These are phyloP conservation scores for Globisporangium recalcitrans DNA, from an alignment of 352 stramenopile species.

Conservation along the genomic window DNA sequence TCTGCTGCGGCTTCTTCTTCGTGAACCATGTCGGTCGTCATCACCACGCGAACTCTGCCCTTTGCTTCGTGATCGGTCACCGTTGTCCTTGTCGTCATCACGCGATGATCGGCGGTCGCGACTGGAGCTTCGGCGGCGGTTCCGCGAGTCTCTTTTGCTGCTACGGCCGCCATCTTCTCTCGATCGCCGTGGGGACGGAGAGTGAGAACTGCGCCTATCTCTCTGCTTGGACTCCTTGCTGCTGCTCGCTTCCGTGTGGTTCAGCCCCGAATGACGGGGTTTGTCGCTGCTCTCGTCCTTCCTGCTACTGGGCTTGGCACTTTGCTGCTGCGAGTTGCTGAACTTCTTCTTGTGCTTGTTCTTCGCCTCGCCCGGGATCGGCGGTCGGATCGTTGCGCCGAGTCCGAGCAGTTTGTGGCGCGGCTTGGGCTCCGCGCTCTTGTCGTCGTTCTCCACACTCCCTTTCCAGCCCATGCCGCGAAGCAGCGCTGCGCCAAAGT, in stretches of 20 bases:
- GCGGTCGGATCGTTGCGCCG: constrained; percentile 80
- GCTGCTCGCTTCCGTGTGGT: constrained; percentile 2
- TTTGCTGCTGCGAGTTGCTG: background rate
- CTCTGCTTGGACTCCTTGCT: constrained; percentile 3
- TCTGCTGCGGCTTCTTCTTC: constrained; percentile 11
- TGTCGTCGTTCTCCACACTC: constrained; percentile 39
- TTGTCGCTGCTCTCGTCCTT: constrained; percentile 1
- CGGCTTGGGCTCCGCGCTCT: constrained; percentile 48
- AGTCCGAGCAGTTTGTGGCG: constrained; percentile 91
- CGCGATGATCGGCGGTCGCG: constrained; percentile 9
- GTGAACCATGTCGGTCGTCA: background rate
- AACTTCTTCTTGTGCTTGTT: constrained; percentile 33
- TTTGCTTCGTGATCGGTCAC: background rate
- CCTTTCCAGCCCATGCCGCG: constrained; percentile 97
- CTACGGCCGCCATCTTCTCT: constrained; percentile 9
- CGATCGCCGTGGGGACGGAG: constrained; percentile 13
- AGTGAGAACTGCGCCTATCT: constrained; percentile 9
- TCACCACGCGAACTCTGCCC: background rate
- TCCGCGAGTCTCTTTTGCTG: constrained; percentile 13
- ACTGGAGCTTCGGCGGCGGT: constrained; percentile 17
- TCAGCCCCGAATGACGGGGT: constrained; percentile 11
- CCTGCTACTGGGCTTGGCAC: constrained; percentile 2
- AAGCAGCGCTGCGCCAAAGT: constrained; percentile 95
- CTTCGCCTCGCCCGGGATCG: constrained; percentile 35
- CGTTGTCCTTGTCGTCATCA: constrained; percentile 2